These are phyloP conservation scores for Phyllosticta paracitricarpa DNA, from an alignment of 2,329 filamentous ascomycete species.

Conservation along the genomic window DNA sequence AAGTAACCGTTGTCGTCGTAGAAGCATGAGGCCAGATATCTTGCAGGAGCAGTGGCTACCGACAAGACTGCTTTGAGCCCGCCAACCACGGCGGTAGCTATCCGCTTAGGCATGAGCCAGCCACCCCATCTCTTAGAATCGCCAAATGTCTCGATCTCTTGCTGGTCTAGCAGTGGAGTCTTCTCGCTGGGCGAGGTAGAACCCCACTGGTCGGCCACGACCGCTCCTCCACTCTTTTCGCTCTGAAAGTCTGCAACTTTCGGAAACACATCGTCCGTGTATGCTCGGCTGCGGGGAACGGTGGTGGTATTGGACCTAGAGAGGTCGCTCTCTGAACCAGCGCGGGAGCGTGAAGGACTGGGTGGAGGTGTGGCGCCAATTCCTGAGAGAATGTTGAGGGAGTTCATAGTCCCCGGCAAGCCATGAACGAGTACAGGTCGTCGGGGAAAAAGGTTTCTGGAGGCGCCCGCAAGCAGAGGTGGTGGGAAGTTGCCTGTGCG, in stretches of 20 bases:
- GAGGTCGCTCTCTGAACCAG: constrained; percentile 42
- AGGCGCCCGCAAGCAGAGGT: neutral
- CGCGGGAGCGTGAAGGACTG: constrained; percentile 42
- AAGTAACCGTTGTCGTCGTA: constrained; percentile 73
- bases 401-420: constrained; percentile 70
- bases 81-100: constrained; percentile 62
- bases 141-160: constrained; percentile 19
- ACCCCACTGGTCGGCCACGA: neutral
- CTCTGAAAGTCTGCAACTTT: neutral
- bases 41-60: constrained; percentile 66
- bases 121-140: constrained; percentile 28
- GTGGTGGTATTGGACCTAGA: constrained; percentile 20
- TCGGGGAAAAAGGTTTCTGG: neutral
- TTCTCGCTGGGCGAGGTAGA: constrained; percentile 48
- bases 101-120: constrained; percentile 53
- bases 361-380: constrained; percentile 49
- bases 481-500: neutral
- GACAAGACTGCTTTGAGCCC: constrained; percentile 70
- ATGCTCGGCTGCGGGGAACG: constrained; percentile 10
- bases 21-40: constrained; percentile 74
- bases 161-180: constrained; percentile 50
- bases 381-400: constrained; percentile 84
- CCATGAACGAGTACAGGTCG: constrained; percentile 31
- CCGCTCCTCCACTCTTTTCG: neutral
- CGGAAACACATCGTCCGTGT: constrained; percentile 5